Conservation (phyloP, 2,329 filamentous ascomycete genomes). For the Colletotrichum simmondsii region DNA sequence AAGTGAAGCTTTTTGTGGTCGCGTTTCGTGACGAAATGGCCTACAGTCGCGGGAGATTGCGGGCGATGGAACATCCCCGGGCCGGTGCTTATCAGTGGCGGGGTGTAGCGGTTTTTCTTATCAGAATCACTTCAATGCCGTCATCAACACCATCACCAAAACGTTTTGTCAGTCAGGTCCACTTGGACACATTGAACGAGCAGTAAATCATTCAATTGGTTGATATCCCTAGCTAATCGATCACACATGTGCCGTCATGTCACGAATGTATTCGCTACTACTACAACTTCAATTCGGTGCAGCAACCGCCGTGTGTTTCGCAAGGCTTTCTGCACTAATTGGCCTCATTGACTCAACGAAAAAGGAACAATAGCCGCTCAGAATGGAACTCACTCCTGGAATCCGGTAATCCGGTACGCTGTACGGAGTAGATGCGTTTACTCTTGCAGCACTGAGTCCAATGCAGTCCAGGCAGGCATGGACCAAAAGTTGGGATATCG, state of each 20-base stretch:
- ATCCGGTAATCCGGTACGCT: too few species aligned
- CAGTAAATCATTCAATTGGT: not conserved
- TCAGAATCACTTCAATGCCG: not conserved
- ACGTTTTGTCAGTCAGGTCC: not conserved
- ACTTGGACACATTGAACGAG: not conserved
- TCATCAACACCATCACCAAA: not conserved
- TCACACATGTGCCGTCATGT: not conserved
- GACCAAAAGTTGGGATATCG: not conserved
- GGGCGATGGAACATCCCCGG: conserved; percentile 32
- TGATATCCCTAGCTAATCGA: not conserved
- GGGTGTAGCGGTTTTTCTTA: not conserved
- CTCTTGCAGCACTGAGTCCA: not conserved
- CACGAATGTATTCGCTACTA: not conserved
- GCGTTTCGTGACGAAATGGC: conserved; percentile 31
- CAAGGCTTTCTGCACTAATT: not conserved
- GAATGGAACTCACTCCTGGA: not conserved
- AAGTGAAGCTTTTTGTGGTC: conserved; percentile 18
- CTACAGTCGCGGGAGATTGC: conserved; percentile 23
- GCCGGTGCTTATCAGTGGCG: conserved; percentile 27
- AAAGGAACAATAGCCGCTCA: not conserved
- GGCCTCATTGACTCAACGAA: not conserved
- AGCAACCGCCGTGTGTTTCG: not conserved
- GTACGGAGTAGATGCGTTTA: not conserved
- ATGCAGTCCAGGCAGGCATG: not conserved
- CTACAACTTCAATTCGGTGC: too few species aligned